phyloP scores from a whole-genome alignment of 2,329 filamentous ascomycete species.

The Clarireedia paspali region DNA sequence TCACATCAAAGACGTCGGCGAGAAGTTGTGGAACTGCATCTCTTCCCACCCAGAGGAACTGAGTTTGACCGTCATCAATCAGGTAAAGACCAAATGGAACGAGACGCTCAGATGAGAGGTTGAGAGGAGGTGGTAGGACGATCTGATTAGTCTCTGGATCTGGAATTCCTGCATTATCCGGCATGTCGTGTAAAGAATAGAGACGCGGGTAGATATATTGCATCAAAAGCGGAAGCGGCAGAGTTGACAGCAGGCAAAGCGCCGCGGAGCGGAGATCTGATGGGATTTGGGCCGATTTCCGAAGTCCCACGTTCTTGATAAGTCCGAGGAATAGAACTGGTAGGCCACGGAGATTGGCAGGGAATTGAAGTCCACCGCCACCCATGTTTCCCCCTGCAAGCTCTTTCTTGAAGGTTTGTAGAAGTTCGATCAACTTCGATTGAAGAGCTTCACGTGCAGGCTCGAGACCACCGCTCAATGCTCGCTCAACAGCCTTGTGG shows the following conservation, averaged over 20 bases:
- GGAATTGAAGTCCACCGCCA: constrained; percentile 84
- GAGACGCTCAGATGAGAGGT: constrained; percentile 81
- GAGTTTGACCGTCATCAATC: constrained; percentile 93
- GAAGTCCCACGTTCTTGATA: constrained; percentile 91
- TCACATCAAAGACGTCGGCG: constrained; percentile 80
- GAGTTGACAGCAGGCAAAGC: constrained; percentile 85
- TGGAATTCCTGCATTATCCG: constrained; percentile 80
- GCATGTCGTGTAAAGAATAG: constrained; percentile 93
- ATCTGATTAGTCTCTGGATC: constrained; percentile 85
- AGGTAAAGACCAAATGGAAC: constrained; percentile 89
- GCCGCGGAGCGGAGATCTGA: constrained; percentile 90
- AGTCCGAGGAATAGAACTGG: constrained; percentile 87
- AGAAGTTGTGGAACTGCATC: constrained; percentile 88
- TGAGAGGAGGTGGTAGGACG: constrained; percentile 73
- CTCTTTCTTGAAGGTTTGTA: constrained; percentile 96
- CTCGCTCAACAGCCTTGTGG: constrained; percentile 93
- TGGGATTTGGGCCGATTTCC: constrained; percentile 88
- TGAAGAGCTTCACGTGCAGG: constrained; percentile 86
- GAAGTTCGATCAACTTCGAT: constrained; percentile 82
- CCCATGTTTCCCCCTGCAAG: constrained; percentile 93
- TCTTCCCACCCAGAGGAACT: constrained; percentile 93
- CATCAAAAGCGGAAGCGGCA: constrained; percentile 81
- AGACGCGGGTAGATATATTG: constrained; percentile 85
- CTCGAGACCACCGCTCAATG: constrained; percentile 78
- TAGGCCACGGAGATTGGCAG: constrained; percentile 80